These are phyloP conservation scores for Ganoderma multipileum DNA, from an alignment of 1,284 basidiomycete species.

Conservation along the genomic window DNA sequence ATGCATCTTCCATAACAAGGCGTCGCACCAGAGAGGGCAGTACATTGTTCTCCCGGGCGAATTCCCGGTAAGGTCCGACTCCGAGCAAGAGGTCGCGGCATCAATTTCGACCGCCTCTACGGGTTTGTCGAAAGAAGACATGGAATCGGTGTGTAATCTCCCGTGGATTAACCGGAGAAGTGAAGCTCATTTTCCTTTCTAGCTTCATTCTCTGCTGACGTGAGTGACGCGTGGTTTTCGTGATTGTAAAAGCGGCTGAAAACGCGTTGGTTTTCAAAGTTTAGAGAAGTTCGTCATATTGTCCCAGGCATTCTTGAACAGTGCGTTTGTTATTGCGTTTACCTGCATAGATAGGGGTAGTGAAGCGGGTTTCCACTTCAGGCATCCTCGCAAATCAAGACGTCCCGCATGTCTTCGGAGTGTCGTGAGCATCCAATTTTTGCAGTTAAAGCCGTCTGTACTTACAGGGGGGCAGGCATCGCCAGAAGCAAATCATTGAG, in stretches of 20 bases:
- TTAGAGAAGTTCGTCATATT: conserved; percentile 71
- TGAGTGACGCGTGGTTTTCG: conserved; percentile 38
- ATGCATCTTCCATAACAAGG: background rate
- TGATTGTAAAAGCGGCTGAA: background rate
- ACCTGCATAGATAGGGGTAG: background rate
- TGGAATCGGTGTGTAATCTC: conserved; percentile 46
- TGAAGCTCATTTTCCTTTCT: background rate
- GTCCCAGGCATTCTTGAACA: conserved; percentile 47
- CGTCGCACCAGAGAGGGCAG: background rate
- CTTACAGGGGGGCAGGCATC: conserved; percentile 45
- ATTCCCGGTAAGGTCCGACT: background rate
- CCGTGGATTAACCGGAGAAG: background rate
- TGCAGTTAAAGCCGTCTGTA: background rate
- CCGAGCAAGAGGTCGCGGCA: conserved; percentile 28
- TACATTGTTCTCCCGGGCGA: background rate
- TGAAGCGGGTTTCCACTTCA: background rate
- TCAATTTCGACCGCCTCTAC: background rate
- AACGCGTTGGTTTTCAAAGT: conserved; percentile 40
- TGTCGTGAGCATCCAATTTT: conserved; percentile 51
- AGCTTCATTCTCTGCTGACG: conserved; percentile 61
- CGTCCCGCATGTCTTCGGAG: conserved; percentile 57
- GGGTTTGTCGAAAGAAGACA: conserved; percentile 43
- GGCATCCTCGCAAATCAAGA: conserved; percentile 52
- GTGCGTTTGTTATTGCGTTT: conserved; percentile 35
- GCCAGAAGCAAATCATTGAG: conserved; percentile 68